Percentiles rank a stretch among this genome's conserved stretches.
Conservation (phyloP, 2,329 filamentous ascomycete species). For the Immersiporthe knoxdaviesiana region DNA sequence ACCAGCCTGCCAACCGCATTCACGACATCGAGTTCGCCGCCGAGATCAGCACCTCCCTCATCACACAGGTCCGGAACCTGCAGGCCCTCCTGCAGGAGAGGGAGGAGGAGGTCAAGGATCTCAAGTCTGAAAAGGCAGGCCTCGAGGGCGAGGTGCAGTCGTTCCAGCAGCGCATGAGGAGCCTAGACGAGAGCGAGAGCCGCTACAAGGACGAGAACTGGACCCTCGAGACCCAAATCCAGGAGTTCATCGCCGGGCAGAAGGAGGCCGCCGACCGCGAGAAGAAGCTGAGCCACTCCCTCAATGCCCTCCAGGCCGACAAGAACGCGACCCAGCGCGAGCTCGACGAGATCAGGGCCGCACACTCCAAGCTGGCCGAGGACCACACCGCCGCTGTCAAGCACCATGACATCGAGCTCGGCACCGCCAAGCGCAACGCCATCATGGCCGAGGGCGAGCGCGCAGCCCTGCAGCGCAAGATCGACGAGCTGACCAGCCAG, state of each 20-base stretch:
- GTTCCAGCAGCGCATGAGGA: constrained; percentile 77
- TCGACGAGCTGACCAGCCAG: constrained; percentile 85
- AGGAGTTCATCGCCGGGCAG: constrained; percentile 74
- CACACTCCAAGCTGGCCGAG: constrained; percentile 77
- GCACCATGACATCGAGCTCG: constrained; percentile 86
- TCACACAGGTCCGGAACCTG: constrained; percentile 90
- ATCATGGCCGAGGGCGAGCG: constrained; percentile 79
- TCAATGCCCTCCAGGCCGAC: constrained; percentile 72
- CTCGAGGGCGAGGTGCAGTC: constrained; percentile 83
- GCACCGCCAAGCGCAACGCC: constrained; percentile 79
- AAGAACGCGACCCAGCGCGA: constrained; percentile 82
- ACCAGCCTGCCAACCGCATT: constrained; percentile 83
- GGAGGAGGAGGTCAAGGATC: constrained; percentile 79
- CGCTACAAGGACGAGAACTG: constrained; percentile 99
- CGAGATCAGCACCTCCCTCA: constrained; percentile 92
- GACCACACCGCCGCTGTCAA: constrained; percentile 78
- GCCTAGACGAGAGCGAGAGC: constrained; percentile 90
- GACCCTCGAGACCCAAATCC: constrained; percentile 90
- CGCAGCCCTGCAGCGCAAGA: constrained; percentile 75
- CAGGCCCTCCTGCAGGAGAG: constrained; percentile 84
- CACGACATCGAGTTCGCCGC: constrained; percentile 99
- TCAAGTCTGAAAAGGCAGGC: constrained; percentile 74
- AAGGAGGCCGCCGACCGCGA: constrained; percentile 82
- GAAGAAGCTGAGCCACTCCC: constrained; percentile 74
- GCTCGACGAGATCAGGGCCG: constrained; percentile 84